Conservation (phyloP, 1,139 yeast genomes). For the Blastobotrys capitulatus region DNA sequence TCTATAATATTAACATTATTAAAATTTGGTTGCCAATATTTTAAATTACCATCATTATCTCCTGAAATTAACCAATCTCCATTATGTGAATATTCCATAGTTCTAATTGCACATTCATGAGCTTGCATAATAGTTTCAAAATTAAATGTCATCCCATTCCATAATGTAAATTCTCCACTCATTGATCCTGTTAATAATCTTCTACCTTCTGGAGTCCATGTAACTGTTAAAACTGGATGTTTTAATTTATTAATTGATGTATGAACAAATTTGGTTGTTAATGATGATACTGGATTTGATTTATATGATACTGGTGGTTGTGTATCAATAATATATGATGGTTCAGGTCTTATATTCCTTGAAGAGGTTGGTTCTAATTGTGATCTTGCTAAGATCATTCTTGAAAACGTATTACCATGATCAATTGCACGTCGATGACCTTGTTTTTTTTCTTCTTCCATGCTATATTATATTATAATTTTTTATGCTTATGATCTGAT, state of each 20-base stretch:
- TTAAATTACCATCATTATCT: slow-evolving; percentile 85
- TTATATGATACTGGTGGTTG: slow-evolving; percentile 66
- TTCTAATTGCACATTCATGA: slow-evolving; percentile 83
- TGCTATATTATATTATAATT: background rate
- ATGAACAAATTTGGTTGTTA: slow-evolving; percentile 73
- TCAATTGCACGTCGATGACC: slow-evolving; percentile 82
- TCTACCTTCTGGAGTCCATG: slow-evolving; percentile 97
- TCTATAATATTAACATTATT: slow-evolving; percentile 83
- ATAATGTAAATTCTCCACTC: slow-evolving; percentile 91
- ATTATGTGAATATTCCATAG: slow-evolving; percentile 76
- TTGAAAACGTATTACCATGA: slow-evolving; percentile 77
- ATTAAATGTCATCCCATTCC: slow-evolving; percentile 95
- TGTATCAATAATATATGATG: slow-evolving; percentile 65
- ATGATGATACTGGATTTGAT: slow-evolving; percentile 49
- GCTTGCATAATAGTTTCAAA: slow-evolving; percentile 99
- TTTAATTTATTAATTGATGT: slow-evolving; percentile 85
- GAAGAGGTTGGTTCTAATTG: slow-evolving; percentile 35
- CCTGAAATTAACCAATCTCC: slow-evolving; percentile 95
- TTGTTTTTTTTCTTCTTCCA: slow-evolving; percentile 24
- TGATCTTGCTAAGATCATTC: slow-evolving; percentile 59
- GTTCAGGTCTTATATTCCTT: slow-evolving; percentile 68
- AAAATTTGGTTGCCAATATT: slow-evolving; percentile 97
- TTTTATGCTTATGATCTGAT: background rate
- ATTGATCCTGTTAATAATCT: slow-evolving; percentile 84
- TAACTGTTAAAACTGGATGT: slow-evolving; percentile 84